Conservation (phyloP, 2,329 filamentous ascomycete species). For the Coniochaeta ligniaria region DNA sequence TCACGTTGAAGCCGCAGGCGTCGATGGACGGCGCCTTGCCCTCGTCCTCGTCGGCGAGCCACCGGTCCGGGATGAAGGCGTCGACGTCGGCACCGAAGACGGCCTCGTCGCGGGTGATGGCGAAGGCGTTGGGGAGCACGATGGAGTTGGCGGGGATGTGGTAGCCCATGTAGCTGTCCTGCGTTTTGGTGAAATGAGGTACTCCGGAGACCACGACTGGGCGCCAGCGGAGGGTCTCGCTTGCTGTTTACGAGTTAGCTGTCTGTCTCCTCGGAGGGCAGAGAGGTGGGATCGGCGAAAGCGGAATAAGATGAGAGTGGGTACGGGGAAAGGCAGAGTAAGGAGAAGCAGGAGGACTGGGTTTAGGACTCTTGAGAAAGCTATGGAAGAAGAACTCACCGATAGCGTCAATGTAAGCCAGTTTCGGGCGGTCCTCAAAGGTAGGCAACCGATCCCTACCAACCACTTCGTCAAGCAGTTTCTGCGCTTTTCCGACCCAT, state of each 20-base stretch:
- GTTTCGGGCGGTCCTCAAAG: constrained; percentile 26
- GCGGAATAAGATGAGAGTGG: too few species aligned
- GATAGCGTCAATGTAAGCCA: constrained; percentile 35
- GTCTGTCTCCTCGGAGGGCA: neutral
- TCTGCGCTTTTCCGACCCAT: constrained; percentile 27
- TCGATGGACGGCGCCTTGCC: constrained; percentile 1
- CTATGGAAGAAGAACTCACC: neutral
- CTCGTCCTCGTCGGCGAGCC: constrained; percentile 14
- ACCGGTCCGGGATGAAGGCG: constrained; percentile 24
- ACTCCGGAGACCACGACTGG: constrained; percentile 27
- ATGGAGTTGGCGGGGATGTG: constrained; percentile 34
- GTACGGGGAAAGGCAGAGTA: too few species aligned
- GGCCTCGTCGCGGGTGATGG: constrained; percentile 26
- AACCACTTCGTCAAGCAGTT: constrained; percentile 31
- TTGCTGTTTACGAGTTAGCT: constrained; percentile 11
- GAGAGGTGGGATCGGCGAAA: constrained; percentile 2
- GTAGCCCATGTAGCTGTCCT: constrained; percentile 28
- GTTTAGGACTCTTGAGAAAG: too few species aligned
- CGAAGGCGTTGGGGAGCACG: constrained; percentile 34
- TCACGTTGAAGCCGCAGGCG: constrained; percentile 7
- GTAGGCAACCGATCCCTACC: constrained; percentile 28
- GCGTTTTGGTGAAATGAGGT: constrained; percentile 28
- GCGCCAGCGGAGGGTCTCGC: constrained; percentile 38
- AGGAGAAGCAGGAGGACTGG: too few species aligned
- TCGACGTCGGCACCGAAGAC: constrained; percentile 30